Percentiles rank a stretch among this genome's conserved stretches.
Evolutionary conservation across 495 filamentous ascomycete genomes (phyloP).

Genomic region (Glutinoglossum americanum): DNA sequence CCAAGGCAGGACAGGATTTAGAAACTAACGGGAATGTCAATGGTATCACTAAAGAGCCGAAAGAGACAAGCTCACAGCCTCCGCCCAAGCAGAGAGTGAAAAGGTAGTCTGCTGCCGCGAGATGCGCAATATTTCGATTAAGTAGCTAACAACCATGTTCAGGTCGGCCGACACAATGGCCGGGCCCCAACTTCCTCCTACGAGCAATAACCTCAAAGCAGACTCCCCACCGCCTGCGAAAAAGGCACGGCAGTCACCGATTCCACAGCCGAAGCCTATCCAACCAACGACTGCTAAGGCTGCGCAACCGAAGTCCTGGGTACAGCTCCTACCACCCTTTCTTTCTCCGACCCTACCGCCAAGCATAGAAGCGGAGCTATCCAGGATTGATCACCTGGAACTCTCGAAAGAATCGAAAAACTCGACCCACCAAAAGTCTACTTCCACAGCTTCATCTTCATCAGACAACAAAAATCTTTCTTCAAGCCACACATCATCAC

Average conservation of each 20-base stretch:
- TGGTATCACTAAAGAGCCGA: background rate
- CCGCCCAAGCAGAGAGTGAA: background rate
- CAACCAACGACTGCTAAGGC: background rate
- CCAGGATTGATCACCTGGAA: background rate
- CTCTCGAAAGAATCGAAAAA: background rate
- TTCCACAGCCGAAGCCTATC: background rate
- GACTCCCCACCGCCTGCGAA: background rate
- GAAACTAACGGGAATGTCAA: background rate
- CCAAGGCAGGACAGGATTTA: background rate
- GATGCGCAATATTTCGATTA: background rate
- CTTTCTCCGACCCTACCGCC: constrained; percentile 1
- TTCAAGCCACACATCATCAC: background rate
- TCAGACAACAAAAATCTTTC: background rate
- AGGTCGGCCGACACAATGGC: background rate
- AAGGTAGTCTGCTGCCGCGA: background rate
- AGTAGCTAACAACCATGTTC: background rate
- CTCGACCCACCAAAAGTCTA: background rate
- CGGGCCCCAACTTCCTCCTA: background rate
- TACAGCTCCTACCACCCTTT: background rate
- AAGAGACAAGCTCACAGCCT: background rate
- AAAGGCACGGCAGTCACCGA: background rate
- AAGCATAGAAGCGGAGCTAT: constrained; percentile 1
- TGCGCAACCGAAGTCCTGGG: background rate
- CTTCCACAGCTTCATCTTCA: background rate
- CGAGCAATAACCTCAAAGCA: background rate